Conservation (phyloP, 768 basidiomycete genomes). For the Tulasnella sp. region DNA sequence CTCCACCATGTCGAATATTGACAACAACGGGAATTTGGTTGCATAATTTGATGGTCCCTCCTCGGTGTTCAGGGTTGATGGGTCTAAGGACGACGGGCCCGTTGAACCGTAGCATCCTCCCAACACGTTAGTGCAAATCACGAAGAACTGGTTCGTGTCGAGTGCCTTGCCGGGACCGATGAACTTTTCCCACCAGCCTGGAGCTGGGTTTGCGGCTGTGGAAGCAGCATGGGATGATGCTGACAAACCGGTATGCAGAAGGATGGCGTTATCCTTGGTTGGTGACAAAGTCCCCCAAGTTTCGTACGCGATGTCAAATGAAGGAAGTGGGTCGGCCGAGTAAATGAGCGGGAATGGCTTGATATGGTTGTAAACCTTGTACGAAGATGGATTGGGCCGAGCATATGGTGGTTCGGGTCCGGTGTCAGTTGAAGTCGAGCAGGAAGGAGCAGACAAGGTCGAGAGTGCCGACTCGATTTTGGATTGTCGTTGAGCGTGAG, state of each 20-base stretch:
- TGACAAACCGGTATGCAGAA: conserved; percentile 94
- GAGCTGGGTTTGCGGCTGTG: conserved; percentile 70
- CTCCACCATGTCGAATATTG: conserved; percentile 96
- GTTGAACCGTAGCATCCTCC: conserved; percentile 98
- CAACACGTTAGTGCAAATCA: conserved; percentile 95
- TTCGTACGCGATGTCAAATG: conserved; percentile 92
- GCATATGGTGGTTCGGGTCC: conserved; percentile 86
- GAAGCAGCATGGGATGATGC: conserved; percentile 95
- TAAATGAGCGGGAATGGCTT: conserved; percentile 68
- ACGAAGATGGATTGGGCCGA: conserved; percentile 73
- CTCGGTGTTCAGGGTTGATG: conserved; percentile 50
- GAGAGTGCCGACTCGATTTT: conserved; percentile 49
- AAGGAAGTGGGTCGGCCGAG: conserved; percentile 57
- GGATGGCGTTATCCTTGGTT: conserved; percentile 80
- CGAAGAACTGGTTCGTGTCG: conserved; percentile 89
- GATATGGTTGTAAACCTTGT: conserved; percentile 67
- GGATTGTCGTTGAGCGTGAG: conserved; percentile 72
- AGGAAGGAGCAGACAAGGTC: conserved; percentile 32
- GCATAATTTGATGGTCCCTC: conserved; percentile 67
- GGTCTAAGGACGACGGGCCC: conserved; percentile 85
- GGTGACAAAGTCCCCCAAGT: conserved; percentile 93
- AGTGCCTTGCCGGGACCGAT: conserved; percentile 93
- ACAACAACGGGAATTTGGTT: conserved; percentile 87
- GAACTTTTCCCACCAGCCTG: conserved; percentile 99
- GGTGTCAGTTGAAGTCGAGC: conserved; percentile 45